phyloP scores from a whole-genome alignment of 768 basidiomycete genomes.

The Neoboletus brunneissimus region DNA sequence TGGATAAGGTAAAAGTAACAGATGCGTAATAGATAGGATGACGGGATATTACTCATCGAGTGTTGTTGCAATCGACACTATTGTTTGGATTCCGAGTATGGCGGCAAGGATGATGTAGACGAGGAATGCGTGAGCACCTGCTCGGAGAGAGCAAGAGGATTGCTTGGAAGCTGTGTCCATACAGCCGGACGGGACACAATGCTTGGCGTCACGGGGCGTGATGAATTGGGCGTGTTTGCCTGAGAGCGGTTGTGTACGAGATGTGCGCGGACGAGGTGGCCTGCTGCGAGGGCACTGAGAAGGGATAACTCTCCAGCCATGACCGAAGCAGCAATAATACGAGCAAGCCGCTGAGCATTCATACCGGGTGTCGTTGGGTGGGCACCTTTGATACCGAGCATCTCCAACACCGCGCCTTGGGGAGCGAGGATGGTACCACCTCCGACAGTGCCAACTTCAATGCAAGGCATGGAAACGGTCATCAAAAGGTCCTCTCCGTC shows the following conservation, averaged over 20 bases:
- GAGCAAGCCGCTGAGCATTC: slow-evolving; percentile 86
- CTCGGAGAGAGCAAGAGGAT: slow-evolving; percentile 2
- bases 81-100: slow-evolving; percentile 36
- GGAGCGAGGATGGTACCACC: slow-evolving; percentile 93
- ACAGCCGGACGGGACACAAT: slow-evolving; percentile 15
- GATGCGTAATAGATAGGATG: slow-evolving; percentile 21
- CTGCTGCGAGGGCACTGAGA: slow-evolving; percentile 89
- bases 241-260: slow-evolving; percentile 88
- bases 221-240: slow-evolving; percentile 70
- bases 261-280: slow-evolving; percentile 91
- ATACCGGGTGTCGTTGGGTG: slow-evolving; percentile 83
- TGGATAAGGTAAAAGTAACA: slow-evolving; percentile 27
- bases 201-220: slow-evolving; percentile 61
- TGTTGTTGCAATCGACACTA: slow-evolving; percentile 2
- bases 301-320: slow-evolving; percentile 97
- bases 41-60: slow-evolving; percentile 4
- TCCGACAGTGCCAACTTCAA: slow-evolving; percentile 97
- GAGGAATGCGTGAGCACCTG: slow-evolving; percentile 32
- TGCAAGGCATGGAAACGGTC: slow-evolving; percentile 96
- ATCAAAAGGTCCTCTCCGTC: slow-evolving; percentile 87
- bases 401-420: slow-evolving; percentile 85
- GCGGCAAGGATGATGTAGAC: slow-evolving; percentile 42
- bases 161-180: slow-evolving; percentile 26
- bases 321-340: slow-evolving; percentile 86
- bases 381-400: slow-evolving; percentile 91